Percentiles rank a stretch among this genome's conserved stretches.
phyloP scores from a whole-genome alignment of 2,329 filamentous ascomycete species.

The Monilinia aucupariae region DNA sequence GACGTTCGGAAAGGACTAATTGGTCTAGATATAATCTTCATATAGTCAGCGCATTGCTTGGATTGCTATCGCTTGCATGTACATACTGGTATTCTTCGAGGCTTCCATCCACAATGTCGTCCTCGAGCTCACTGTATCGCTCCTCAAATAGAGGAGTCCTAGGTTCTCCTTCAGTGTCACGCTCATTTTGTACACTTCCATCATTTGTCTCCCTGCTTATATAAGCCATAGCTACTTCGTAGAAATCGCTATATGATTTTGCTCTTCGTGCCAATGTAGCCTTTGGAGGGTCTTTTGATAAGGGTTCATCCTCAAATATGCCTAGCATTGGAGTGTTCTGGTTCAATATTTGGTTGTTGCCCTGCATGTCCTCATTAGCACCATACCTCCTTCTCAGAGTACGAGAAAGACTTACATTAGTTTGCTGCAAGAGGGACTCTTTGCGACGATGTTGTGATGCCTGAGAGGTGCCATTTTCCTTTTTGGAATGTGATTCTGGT shows the following conservation, averaged over 20 bases:
- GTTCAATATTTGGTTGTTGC: slow-evolving; percentile 49
- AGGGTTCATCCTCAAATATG: slow-evolving; percentile 52
- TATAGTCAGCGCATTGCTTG: neutral
- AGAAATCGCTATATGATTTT: slow-evolving; percentile 75
- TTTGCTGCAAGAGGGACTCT: slow-evolving; percentile 63
- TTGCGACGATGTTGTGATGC: slow-evolving; percentile 56
- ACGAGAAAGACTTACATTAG: slow-evolving; percentile 46
- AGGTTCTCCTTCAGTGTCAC: slow-evolving; percentile 36
- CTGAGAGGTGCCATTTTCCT: slow-evolving; percentile 39
- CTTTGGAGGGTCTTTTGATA: slow-evolving; percentile 56
- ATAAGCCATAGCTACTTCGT: slow-evolving; percentile 55
- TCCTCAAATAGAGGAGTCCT: slow-evolving; percentile 49
- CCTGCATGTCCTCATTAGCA: slow-evolving; percentile 38
- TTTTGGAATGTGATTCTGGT: slow-evolving; percentile 52
- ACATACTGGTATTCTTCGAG: slow-evolving; percentile 80
- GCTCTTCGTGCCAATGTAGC: slow-evolving; percentile 61
- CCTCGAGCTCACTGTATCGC: slow-evolving; percentile 56
- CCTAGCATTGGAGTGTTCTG: slow-evolving; percentile 52
- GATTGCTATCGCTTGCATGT: neutral
- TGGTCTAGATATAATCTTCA: slow-evolving; percentile 71
- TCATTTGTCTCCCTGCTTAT: slow-evolving; percentile 44
- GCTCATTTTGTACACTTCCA: slow-evolving; percentile 21
- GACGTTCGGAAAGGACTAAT: slow-evolving; percentile 70
- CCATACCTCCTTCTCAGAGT: neutral
- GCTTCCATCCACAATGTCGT: slow-evolving; percentile 70